A percentile compares a stretch with the other conserved stretches of the same genome.
These are phyloP conservation scores for Platanthera zijinensis DNA, from an alignment of 106 monocot species.

Conservation along the genomic window DNA sequence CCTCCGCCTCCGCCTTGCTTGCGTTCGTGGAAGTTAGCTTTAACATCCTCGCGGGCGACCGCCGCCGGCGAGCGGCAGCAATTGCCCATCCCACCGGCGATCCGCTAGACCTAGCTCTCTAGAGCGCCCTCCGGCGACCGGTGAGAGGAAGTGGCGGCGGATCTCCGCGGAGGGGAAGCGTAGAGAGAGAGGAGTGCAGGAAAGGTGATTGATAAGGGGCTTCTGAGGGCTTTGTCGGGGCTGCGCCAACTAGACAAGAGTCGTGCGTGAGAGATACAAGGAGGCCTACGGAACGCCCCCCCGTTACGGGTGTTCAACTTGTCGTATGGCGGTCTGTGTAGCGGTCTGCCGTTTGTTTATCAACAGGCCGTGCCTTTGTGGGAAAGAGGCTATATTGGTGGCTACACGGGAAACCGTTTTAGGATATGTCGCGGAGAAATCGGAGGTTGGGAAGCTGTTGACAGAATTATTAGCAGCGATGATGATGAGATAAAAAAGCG, in stretches of 20 bases:
- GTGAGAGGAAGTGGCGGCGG: background rate
- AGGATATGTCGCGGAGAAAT: too few relatives aligned
- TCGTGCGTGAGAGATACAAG: background rate
- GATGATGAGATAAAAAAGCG: background rate
- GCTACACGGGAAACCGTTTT: background rate
- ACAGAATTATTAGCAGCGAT: background rate
- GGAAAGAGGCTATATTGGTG: background rate
- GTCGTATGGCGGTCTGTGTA: background rate
- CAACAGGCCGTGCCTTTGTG: background rate
- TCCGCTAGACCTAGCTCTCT: background rate
- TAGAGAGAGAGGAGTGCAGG: background rate
- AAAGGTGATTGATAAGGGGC: background rate
- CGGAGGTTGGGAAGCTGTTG: background rate
- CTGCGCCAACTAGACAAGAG: background rate
- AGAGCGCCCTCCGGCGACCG: background rate
- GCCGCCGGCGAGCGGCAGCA: conserved; percentile 95
- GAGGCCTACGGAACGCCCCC: background rate
- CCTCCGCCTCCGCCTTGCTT: background rate
- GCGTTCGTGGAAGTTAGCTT: conserved; percentile 25
- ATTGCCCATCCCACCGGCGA: conserved; percentile 62
- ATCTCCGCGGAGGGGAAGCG: background rate
- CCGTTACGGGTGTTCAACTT: background rate
- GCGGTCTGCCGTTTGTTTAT: background rate
- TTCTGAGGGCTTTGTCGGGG: conserved; percentile 7
- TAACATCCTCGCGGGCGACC: conserved; percentile 84